A percentile compares a stretch with the other conserved stretches of the same genome.
Conservation (phyloP, 495 filamentous ascomycete species). For the Cetradonia linearis region DNA sequence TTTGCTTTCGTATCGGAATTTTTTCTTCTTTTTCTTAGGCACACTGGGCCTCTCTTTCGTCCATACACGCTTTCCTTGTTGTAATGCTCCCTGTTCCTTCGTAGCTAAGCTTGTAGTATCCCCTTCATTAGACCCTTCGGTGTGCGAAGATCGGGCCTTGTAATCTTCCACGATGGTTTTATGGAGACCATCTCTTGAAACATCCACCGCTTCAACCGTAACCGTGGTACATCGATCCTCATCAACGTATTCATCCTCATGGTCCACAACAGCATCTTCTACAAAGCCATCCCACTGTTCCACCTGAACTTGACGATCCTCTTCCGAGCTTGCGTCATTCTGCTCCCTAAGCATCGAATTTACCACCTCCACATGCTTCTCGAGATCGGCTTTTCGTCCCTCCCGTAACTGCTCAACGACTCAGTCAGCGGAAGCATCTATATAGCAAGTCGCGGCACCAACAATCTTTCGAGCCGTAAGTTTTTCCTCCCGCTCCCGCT, state of each 20-base stretch:
- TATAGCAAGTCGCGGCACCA: conserved; percentile 16
- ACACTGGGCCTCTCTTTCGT: conserved; percentile 45
- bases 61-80: conserved; percentile 29
- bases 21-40: conserved; percentile 69
- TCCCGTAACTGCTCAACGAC: conserved; percentile 54
- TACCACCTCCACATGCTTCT: conserved; percentile 66
- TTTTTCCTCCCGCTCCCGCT: conserved; percentile 63
- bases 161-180: conserved; percentile 40
- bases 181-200: conserved; percentile 59
- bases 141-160: conserved; percentile 35
- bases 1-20: conserved; percentile 88
- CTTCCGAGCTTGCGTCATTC: conserved; percentile 27
- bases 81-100: conserved; percentile 22
- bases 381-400: conserved; percentile 64
- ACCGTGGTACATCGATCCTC: conserved; percentile 93
- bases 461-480: conserved; percentile 65
- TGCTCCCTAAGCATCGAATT: conserved; percentile 45
- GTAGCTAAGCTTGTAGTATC: conserved; percentile 17
- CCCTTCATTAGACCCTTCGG: conserved; percentile 13
- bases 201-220: conserved; percentile 80
- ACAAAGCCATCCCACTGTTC: conserved; percentile 55
- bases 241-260: conserved; percentile 91
- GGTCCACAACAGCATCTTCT: conserved; percentile 53
- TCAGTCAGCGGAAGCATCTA: background rate
- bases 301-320: conserved; percentile 18